phyloP scores from a whole-genome alignment of 768 basidiomycete genomes.

The Psilocybe subaeruginosa region DNA sequence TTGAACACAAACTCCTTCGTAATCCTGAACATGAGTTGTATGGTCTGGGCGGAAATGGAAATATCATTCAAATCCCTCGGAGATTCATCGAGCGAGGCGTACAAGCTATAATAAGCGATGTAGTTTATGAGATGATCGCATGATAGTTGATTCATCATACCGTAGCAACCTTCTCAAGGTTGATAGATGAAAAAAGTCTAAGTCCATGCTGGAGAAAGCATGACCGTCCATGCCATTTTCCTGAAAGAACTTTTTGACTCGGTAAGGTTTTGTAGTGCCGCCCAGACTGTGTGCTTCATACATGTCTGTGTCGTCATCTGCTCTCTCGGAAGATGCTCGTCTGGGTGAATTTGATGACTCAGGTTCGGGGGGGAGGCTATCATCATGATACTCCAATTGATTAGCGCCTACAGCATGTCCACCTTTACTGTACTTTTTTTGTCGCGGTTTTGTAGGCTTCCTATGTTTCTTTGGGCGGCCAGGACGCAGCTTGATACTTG shows the following conservation, averaged over 20 bases:
- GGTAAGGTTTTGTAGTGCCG: constrained; percentile 47
- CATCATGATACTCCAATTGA: not conserved
- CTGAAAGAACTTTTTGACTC: constrained; percentile 42
- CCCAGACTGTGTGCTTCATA: constrained; percentile 23
- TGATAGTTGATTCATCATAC: constrained; percentile 27
- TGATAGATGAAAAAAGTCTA: constrained; percentile 53
- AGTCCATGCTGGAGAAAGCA: constrained; percentile 40
- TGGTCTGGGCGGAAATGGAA: constrained; percentile 50
- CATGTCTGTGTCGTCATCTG: constrained; percentile 4
- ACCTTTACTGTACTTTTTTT: constrained; percentile 21
- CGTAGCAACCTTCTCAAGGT: constrained; percentile 40
- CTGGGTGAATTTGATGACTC: not conserved
- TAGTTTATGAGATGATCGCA: not conserved
- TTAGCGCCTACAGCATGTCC: not conserved
- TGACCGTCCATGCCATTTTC: constrained; percentile 47
- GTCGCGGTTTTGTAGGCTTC: constrained; percentile 23
- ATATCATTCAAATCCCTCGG: constrained; percentile 26
- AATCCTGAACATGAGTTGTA: constrained; percentile 48
- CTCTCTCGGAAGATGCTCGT: not conserved
- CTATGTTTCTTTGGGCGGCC: constrained; percentile 33
- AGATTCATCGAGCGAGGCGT: constrained; percentile 24
- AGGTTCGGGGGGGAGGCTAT: not conserved
- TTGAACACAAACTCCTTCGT: constrained; percentile 55
- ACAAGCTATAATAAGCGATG: constrained; percentile 19
- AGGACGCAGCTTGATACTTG: constrained; percentile 34